Base-by-base conservation (phyloP, 1,284 basidiomycete genomes). In the Amylostereum areolatum region DNA sequence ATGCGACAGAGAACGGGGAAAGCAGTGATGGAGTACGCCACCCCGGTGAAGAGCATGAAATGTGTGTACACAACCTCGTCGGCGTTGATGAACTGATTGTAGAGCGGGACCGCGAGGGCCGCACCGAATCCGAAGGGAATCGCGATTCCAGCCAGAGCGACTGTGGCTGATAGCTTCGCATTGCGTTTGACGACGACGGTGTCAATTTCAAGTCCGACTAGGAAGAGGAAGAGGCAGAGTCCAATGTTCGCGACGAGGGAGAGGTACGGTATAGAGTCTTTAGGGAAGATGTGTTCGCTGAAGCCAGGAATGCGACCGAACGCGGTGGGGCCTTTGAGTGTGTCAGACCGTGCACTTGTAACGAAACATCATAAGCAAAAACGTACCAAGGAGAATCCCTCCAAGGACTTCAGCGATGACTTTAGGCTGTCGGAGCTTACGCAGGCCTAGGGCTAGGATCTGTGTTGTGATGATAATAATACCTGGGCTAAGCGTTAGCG, bases 1-100 rank as follows among this genome's bases (percentile, higher is more conserved):
- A 93, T 92, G 45, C 96, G 86, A 64, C 95, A 97, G 3, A 98
- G 78, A 3, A 99, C 95, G 0, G 88, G 90, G 65, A 96, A 96
- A 0, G 94, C 94, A 0, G 94, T 97, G 66, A 97, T 97, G 2
- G 88, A 86, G 69, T 85, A 92, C 1, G 93, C 86, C 12, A 96
- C 91, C 44, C 92, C 92, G 37, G 91, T 84, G 67, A 97, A 98
- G 39, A 99, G 83, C 75, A 98, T 81, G 66, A 98, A 98, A 63
- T 97, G 80, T 1, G 90, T 85, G 64, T 90, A 75, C 40, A 82
- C 70, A 50, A 87, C 79, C 25, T 47, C 43, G 41, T 66, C 70
- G 0, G 66, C 59, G 56, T 84, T 75, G 60, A 96, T 85, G 66
- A 95, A 96, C 3, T 78, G 62, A 47, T 85, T 70, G 71, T 96